These are phyloP conservation scores for Macaranga tanarius DNA, from an alignment of 441 rosid species.

Conservation along the genomic window DNA sequence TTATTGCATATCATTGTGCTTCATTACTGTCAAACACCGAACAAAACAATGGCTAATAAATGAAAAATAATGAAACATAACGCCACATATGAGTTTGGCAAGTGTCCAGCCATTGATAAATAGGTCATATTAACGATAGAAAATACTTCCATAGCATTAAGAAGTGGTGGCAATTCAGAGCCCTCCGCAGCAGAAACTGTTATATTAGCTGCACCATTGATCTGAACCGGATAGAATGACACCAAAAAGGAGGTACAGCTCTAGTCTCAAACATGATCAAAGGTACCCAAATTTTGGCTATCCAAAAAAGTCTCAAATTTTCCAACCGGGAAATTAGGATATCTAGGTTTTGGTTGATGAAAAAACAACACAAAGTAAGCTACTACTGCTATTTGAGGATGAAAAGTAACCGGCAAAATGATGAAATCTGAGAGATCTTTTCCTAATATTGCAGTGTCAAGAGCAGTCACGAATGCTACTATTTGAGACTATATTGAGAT, in stretches of 20 bases:
- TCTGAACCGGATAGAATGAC: conserved; percentile 12
- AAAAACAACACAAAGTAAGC: conserved; percentile 22
- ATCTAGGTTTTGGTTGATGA: not conserved
- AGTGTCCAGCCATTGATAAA: not conserved
- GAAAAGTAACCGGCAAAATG: not conserved
- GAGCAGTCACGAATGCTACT: too few relatives aligned
- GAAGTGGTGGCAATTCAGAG: conserved; percentile 13
- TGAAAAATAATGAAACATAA: not conserved
- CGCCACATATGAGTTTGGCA: not conserved
- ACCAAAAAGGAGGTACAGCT: not conserved
- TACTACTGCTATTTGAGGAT: not conserved
- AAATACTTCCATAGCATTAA: conserved; percentile 21
- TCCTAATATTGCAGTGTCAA: conserved; percentile 16
- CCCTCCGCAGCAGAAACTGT: conserved; percentile 8
- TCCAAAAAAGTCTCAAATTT: conserved; percentile 1
- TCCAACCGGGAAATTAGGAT: not conserved
- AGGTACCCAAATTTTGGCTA: not conserved
- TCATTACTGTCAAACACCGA: not conserved
- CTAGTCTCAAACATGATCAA: not conserved
- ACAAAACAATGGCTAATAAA: not conserved
- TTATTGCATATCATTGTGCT: not conserved
- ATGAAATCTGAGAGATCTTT: conserved; percentile 15
- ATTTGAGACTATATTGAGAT: not conserved
- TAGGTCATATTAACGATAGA: conserved; percentile 3
- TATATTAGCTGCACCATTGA: conserved; percentile 19